Evolutionary conservation across 2,329 filamentous ascomycete species (phyloP), one percentile per base, ranked within the genome.

Genomic region (Cyphellophora europaea): DNA sequence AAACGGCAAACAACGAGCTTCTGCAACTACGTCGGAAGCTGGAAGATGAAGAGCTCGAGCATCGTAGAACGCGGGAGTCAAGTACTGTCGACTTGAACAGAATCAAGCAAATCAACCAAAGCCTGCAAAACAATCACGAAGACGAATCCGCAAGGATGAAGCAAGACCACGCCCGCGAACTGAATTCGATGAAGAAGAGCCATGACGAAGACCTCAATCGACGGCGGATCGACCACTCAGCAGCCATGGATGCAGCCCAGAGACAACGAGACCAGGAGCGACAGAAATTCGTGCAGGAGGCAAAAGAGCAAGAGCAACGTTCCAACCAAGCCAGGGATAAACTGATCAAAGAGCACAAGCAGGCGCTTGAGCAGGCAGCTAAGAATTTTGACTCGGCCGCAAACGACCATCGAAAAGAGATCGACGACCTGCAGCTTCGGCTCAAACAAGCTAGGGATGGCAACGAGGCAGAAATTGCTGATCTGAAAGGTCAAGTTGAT

Each of bases 11-110:
- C 49, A 63, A 66, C 6, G 69, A 76, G 21, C 54, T 73, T 16
- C 55, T 78, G 29, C 63, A 61, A 13, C 49, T 74, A 6, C 67
- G 71, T 38, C 67, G 74, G 35, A 71, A 67, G 43, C 54, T 71
- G 25, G 76, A 80, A 12, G 81, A 87, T 49, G 82, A 87, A 51
- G 76, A 82, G 50, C 74, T 77, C 5, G 79, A 87, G 42, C 79
- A 84, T 54, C 71, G 73, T 16, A 76, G 72, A 43, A 71, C 74
- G 2, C 81, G 78, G 42, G 77, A 82, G 38, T 65, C 65, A 2
- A 64, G 61, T 12, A 56, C 61, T 5, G 54, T 71, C 11, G 77
- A 82, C 41, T 48, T 78, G 27, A 56, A 59, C 41, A 62, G 74
- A 25, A 67, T 82, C 32, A 79, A 77, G 43, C 72, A 67, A 21